A percentile compares a stretch with the other conserved stretches of the same genome.
Evolutionary conservation across 495 filamentous ascomycete species (phyloP).

Genomic region (Trichoderma parareesei): DNA sequence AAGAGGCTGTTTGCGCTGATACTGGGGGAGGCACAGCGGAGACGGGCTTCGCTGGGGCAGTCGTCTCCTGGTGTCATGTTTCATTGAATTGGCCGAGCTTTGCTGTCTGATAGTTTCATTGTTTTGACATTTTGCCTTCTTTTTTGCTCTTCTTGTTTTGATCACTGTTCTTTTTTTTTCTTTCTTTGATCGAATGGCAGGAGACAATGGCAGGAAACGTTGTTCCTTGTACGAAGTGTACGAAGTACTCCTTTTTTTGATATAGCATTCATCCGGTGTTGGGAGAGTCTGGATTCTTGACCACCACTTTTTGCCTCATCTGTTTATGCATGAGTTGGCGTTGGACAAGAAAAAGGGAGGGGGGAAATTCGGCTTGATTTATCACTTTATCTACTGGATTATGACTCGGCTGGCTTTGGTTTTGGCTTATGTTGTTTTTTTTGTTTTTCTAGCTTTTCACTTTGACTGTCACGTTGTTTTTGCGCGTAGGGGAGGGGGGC

Average conservation of each 20-base stretch:
- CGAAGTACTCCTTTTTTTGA: neutral
- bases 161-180: neutral
- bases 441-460: neutral
- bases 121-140: neutral
- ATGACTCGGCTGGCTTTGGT: neutral
- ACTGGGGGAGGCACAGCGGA: conserved; percentile 35
- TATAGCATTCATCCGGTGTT: conserved; percentile 3
- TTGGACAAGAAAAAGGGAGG: neutral
- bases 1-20: conserved; percentile 44
- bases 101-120: neutral
- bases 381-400: neutral
- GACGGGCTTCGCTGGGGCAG: conserved; percentile 7
- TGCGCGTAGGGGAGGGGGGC: neutral
- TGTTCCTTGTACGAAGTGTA: neutral
- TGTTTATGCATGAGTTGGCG: conserved; percentile 9
- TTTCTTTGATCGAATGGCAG: neutral
- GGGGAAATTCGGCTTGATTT: neutral
- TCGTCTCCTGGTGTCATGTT: conserved; percentile 5
- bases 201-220: neutral
- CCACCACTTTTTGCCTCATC: neutral
- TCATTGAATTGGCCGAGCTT: neutral
- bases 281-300: neutral
- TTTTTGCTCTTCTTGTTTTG: neutral
- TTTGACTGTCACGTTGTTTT: too few species aligned
- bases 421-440: neutral